Base-by-base conservation (phyloP, 306 rosid species). In the Fragaria nilgerrensis region DNA sequence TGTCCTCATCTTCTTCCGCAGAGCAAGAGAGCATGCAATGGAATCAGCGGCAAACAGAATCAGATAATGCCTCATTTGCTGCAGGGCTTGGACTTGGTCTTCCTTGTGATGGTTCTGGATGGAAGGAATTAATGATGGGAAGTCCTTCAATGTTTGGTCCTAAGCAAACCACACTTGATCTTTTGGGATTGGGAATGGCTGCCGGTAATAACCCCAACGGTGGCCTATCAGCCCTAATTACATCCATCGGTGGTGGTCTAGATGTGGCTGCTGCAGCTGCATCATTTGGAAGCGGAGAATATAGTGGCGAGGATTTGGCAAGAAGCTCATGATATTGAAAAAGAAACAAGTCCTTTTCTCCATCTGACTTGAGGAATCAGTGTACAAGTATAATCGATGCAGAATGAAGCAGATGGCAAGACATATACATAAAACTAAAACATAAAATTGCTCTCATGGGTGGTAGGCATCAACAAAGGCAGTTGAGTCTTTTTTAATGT, bases 121-220 rank as follows among this genome's bases (percentile, higher is more conserved):
- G 92, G 76, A 91, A 91, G 83, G 97, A 91, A 74, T 81, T 93
- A 48, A 89, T 94, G 89, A 86, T 89, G 88, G 92, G 94, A 48
- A 85, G 86, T 34, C 91, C 94, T 41, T 87, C 97, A 9, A 37
- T 90, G 85, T 94, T 91, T 68, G 94, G 90, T 77, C 97, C 97
- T 22, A 94, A 90, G 81, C 97, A 94, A 48, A 87, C 98, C 11
- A 94, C 98, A 8, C 97, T 94, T 1, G 98, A 94, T 76, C 92
- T 94, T 81, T 92, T 94, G 0, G 97, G 98, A 70, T 77, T 94
- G 81, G 98, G 98, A 58, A 92, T 94, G 97, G 97, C 94, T 9
- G 89, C 94, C 2, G 93, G 94, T 23, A 93, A 90, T 37, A 86
- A 77, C 77, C 81, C 90, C 2, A 86, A 72, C 29, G 84, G 84